phyloP scores from a whole-genome alignment of 2,329 filamentous ascomycete genomes.

The Cladosporium colombiae region DNA sequence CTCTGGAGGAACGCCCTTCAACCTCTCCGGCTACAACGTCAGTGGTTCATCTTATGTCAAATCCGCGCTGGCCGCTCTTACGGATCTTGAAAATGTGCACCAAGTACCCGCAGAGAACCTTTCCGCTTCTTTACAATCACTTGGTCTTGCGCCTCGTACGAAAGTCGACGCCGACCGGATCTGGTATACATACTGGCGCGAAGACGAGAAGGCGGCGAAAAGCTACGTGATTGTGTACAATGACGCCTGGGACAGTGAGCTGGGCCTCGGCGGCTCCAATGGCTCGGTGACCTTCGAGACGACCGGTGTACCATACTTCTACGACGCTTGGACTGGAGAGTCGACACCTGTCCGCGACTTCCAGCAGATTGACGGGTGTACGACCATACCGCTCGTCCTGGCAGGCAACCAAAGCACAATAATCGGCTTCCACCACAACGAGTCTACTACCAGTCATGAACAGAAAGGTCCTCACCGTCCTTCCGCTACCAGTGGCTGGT shows the following conservation, averaged over 20 bases:
- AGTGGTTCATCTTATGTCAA: conserved; percentile 23
- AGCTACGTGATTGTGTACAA: conserved; percentile 48
- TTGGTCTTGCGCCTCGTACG: conserved; percentile 39
- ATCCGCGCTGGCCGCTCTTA: conserved; percentile 31
- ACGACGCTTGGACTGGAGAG: conserved; percentile 48
- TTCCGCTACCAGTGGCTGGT: background rate
- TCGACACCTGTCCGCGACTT: conserved; percentile 39
- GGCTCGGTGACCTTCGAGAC: conserved; percentile 36
- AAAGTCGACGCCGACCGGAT: conserved; percentile 30
- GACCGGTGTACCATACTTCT: conserved; percentile 40
- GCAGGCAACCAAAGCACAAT: conserved; percentile 45
- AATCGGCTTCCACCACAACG: conserved; percentile 39
- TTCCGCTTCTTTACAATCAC: conserved; percentile 34
- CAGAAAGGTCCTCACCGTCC: background rate
- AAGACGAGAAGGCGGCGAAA: conserved; percentile 28
- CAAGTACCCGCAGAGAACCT: conserved; percentile 35
- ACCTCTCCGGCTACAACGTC: conserved; percentile 26
- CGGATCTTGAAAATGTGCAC: conserved; percentile 40
- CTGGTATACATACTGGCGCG: conserved; percentile 43
- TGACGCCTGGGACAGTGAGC: conserved; percentile 34
- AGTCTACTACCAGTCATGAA: conserved; percentile 8
- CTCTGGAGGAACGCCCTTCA: conserved; percentile 38
- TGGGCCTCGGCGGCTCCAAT: conserved; percentile 23
- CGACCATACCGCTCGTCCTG: conserved; percentile 40
- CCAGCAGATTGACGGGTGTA: conserved; percentile 30